phyloP scores from a whole-genome alignment of 179 eudicot genomes.

The Amaranthus tricolor region DNA sequence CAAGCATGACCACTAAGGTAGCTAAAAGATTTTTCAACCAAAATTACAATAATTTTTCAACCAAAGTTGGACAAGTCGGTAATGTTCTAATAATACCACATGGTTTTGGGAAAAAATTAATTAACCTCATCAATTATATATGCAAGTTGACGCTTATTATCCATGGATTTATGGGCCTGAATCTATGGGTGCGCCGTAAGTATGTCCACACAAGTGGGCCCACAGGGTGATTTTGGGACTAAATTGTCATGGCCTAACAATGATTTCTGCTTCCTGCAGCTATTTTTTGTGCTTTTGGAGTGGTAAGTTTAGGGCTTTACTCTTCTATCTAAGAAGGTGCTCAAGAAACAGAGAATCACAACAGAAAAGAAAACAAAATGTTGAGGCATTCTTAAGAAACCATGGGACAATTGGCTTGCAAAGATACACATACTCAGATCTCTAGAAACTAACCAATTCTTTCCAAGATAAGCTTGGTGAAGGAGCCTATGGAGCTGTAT shows the following conservation, averaged over 20 bases:
- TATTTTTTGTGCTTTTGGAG: slow-evolving; percentile 19
- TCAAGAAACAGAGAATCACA: slow-evolving; percentile 6
- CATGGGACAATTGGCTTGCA: slow-evolving; percentile 28
- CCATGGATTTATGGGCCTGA: no score
- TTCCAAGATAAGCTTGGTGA: slow-evolving; percentile 35
- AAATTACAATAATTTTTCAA: no score
- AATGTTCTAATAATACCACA: no score
- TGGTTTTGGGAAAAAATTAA: no score
- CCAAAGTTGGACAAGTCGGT: no score
- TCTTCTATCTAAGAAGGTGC: slow-evolving; percentile 10
- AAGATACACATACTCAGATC: slow-evolving; percentile 25
- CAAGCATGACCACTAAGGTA: no score
- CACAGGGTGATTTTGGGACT: neutral
- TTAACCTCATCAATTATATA: no score
- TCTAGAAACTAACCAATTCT: slow-evolving; percentile 35
- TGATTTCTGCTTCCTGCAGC: slow-evolving; percentile 15
- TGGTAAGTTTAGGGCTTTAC: slow-evolving; percentile 5
- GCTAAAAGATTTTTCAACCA: no score
- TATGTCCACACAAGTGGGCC: no score
- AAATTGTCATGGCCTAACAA: neutral
- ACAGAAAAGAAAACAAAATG: slow-evolving; percentile 12
- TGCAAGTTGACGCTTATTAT: no score
- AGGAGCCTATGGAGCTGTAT: slow-evolving; percentile 36
- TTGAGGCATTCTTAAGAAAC: slow-evolving; percentile 30
- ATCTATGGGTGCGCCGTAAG: no score